phyloP scores from a whole-genome alignment of 2,329 filamentous ascomycete genomes.

The Xylariaceae sp. region DNA sequence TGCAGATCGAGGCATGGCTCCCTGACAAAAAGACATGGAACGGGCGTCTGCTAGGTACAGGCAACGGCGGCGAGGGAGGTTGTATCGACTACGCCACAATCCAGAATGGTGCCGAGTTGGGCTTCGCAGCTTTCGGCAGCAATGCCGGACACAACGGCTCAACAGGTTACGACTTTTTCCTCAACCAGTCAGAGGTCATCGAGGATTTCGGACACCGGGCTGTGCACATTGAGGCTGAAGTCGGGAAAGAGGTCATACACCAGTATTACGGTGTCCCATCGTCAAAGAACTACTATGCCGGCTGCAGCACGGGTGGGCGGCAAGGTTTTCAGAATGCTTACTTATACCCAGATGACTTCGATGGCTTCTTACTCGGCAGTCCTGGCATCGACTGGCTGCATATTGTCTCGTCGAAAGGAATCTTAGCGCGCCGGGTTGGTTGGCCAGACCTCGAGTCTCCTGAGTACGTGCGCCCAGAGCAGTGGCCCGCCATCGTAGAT shows the following conservation, averaged over 20 bases:
- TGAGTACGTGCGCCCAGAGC: constrained; percentile 34
- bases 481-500: constrained; percentile 35
- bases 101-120: constrained; percentile 35
- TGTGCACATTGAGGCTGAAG: constrained; percentile 41
- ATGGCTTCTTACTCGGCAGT: constrained; percentile 47
- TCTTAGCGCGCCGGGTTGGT: constrained; percentile 37
- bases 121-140: constrained; percentile 39
- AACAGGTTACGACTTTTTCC: constrained; percentile 17
- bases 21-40: constrained; percentile 29
- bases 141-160: constrained; percentile 43
- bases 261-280: constrained; percentile 40
- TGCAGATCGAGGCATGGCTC: constrained; percentile 20
- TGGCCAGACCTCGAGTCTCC: constrained; percentile 42
- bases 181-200: constrained; percentile 29
- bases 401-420: constrained; percentile 39
- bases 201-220: constrained; percentile 28
- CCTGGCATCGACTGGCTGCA: constrained; percentile 31
- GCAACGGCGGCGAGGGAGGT: constrained; percentile 40
- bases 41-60: constrained; percentile 38
- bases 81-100: constrained; percentile 41
- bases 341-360: constrained; percentile 51
- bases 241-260: constrained; percentile 43
- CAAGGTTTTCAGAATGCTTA: constrained; percentile 50
- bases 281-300: constrained; percentile 46
- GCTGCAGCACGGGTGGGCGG: constrained; percentile 53